Percentiles rank a stretch among this genome's conserved stretches.
phyloP scores from a whole-genome alignment of 2,329 filamentous ascomycete species.

The Beauveria pseudobassiana region DNA sequence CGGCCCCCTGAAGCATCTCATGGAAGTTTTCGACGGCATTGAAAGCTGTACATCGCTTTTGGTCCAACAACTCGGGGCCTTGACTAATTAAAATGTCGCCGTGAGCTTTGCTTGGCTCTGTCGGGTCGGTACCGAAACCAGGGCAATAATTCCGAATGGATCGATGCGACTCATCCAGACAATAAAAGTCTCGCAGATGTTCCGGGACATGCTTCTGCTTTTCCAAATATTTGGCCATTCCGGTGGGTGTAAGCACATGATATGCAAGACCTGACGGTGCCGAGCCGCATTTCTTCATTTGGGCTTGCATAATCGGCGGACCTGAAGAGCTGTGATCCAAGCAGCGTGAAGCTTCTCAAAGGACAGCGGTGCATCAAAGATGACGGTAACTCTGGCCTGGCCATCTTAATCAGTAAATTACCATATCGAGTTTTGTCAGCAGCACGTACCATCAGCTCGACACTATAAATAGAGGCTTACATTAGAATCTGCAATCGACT shows the following conservation, averaged over 20 bases:
- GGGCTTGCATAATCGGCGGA: not conserved
- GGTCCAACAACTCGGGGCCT: not conserved
- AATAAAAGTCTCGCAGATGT: not conserved
- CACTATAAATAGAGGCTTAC: not conserved
- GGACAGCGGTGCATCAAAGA: not conserved
- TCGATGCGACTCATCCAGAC: not conserved
- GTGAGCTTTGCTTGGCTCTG: not conserved
- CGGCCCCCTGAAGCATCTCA: not conserved
- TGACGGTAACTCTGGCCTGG: not conserved
- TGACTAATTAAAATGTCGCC: not conserved
- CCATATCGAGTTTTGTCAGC: not conserved
- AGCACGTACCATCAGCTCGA: constrained; percentile 1
- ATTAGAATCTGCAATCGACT: not conserved
- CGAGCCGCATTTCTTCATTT: not conserved
- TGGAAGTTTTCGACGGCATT: not conserved
- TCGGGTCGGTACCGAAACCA: not conserved
- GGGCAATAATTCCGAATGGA: not conserved
- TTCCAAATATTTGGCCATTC: not conserved
- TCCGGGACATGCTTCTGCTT: not conserved
- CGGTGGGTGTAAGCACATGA: not conserved
- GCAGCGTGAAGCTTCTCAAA: not conserved
- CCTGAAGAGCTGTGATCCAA: not conserved
- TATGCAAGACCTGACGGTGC: not conserved
- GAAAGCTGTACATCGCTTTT: not conserved
- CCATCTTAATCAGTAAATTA: not conserved